phyloP scores from a whole-genome alignment of 768 basidiomycete genomes.

The Symmetrospora coprosmae region DNA sequence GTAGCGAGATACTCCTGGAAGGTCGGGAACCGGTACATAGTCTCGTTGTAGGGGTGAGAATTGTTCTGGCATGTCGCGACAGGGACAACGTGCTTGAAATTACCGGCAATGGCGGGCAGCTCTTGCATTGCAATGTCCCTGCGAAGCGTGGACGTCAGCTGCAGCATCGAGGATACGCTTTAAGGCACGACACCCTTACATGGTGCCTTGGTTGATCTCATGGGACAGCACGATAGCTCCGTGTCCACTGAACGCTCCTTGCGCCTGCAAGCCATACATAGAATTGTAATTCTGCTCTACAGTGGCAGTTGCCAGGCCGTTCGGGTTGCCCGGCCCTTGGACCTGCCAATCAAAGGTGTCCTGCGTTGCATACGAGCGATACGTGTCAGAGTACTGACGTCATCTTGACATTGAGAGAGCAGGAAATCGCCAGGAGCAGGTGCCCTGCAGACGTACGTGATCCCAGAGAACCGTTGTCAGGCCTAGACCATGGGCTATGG shows the following conservation, averaged over 20 bases:
- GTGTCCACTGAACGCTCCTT: background rate
- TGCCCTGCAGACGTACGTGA: constrained; percentile 28
- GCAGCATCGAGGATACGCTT: background rate
- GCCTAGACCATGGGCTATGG: constrained; percentile 29
- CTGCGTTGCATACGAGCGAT: background rate
- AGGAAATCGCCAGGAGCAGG: too few relatives aligned
- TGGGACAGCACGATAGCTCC: constrained; percentile 15
- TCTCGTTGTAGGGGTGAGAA: constrained; percentile 8
- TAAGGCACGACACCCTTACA: background rate
- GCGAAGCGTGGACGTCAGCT: background rate
- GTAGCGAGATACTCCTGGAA: constrained; percentile 10
- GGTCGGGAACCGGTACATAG: constrained; percentile 4
- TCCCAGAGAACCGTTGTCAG: constrained; percentile 25
- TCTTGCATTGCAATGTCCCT: constrained; percentile 6
- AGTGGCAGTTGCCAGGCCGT: constrained; percentile 1
- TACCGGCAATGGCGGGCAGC: background rate
- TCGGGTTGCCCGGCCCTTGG: background rate
- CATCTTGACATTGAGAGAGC: too few relatives aligned
- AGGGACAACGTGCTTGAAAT: constrained; percentile 15
- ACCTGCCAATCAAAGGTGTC: constrained; percentile 20
- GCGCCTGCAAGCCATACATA: background rate
- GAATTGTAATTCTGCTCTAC: background rate
- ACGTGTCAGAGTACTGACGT: too few relatives aligned
- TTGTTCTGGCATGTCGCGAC: constrained; percentile 15
- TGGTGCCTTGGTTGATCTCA: constrained; percentile 13